These are phyloP conservation scores for Arabis hirsuta DNA, from an alignment of 345 rosid genomes.

Conservation along the genomic window DNA sequence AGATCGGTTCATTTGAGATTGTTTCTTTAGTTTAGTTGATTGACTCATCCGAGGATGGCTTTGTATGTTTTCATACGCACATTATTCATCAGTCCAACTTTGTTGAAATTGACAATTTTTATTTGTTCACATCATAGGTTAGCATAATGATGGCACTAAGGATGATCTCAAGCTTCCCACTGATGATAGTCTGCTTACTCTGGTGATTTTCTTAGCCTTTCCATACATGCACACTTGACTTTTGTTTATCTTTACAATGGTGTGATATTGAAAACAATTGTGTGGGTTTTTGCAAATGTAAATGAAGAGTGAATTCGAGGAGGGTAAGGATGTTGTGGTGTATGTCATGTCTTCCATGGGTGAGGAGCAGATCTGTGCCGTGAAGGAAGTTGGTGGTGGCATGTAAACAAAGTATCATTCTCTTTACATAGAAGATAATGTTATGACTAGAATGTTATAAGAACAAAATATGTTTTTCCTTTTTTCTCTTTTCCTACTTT, in stretches of 20 bases:
- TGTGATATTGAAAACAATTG: too few relatives aligned
- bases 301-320: constrained; percentile 75
- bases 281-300: constrained; percentile 35
- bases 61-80: constrained; percentile 49
- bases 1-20: too few relatives aligned
- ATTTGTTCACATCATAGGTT: constrained; percentile 47
- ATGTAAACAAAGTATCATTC: constrained; percentile 46
- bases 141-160: constrained; percentile 75
- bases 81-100: background rate
- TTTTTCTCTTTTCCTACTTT: constrained; percentile 27
- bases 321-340: constrained; percentile 80
- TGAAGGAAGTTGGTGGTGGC: constrained; percentile 72
- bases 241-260: too few relatives aligned
- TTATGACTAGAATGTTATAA: constrained; percentile 33
- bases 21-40: constrained; percentile 48
- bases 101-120: background rate
- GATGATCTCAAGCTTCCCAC: too few relatives aligned
- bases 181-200: too few relatives aligned
- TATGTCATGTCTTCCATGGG: constrained; percentile 78
- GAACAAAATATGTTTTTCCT: constrained; percentile 31
- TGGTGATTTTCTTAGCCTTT: too few relatives aligned
- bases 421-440: constrained; percentile 20
- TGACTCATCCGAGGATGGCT: constrained; percentile 82
- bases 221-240: too few relatives aligned
- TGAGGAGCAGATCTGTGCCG: constrained; percentile 85